Base-by-base conservation (phyloP, 2,329 filamentous ascomycete species). In the Cadophora sp. region DNA sequence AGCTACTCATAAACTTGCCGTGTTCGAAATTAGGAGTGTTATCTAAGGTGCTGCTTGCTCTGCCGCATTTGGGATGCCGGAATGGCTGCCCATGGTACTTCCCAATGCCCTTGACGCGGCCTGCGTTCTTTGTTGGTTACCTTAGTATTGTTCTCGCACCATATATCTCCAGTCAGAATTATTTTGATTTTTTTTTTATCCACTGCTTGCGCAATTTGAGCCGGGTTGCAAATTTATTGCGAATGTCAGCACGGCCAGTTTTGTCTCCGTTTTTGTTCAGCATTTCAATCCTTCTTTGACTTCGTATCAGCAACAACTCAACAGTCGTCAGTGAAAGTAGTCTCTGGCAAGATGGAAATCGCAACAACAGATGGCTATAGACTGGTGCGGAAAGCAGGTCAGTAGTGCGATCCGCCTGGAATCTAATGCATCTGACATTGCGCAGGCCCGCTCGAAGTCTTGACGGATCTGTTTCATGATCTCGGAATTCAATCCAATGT, bases 401-500 rank as follows among this genome's bases (percentile, higher is more conserved):
- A 46, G 66, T 34, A 9, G 22, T 51, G 16, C 34, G 29, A 4
- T 19, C 27, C 12, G 48, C n/a, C 27, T 22, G 22, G 43, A 61
- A 14, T 27, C 51, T 14, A 16, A 59, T 34, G 26, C 31, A 27
- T 40, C 43, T 34, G 31, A 46, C 24, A 14, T 14, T 40, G n/a
- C 22, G 7, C 19, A 72, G 69, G 60, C 19, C 63, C 62, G 5
- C 46, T 66, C 14, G 65, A 68, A 48, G 65, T 68, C 61, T 59
- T 69, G 31, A 51, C 62, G 22, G 46, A 68, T 22, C 66, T 71
- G 22, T 69, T 64, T 24, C 59, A 71, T 34, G 66, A 71, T 40
- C 62, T 71, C 1, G 71, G 71, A 24, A 67, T 72, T 14, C 66
- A 68, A 31, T 72, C 68, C 5, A 72, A 72, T 19, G 51, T 72